Evolutionary conservation across 306 rosid species (phyloP), one percentile per base, ranked within the genome.

Genomic region (Hylodesmum podocarpum): DNA sequence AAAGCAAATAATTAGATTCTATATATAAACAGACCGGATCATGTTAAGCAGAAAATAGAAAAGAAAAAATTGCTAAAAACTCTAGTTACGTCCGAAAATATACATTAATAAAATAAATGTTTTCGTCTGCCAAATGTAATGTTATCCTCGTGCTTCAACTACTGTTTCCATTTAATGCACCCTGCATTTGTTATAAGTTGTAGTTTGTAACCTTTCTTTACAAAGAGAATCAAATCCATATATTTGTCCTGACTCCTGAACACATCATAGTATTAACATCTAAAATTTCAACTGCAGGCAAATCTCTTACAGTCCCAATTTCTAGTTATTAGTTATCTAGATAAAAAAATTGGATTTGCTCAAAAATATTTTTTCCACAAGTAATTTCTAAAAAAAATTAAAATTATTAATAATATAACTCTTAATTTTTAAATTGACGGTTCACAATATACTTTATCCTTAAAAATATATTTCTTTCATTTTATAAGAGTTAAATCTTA

Each of bases 141-240:
- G 2, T 47, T 8, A 51, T 18, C 62, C 37, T 47, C 67, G 80
- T 78, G 85, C 78, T 81, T 72, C 80, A 24, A 5, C 6, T 4
- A 69, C 81, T 33, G 10, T 64, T 25, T n/a, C 72, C 73, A 54
- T 43, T 82, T 54, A 86, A 86, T 82, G 87, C 75, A 39, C 49
- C 81, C 44, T 65, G 70, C 81, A 61, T 77, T 74, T 73, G 36
- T 74, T 39, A 57, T 55, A 25, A 3, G 58, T 53, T 72, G 77
- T 55, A 55, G 67, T 25, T 73, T 15, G 63, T 81, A 78, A 69
- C 54, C 9, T 12, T 53, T 47, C 34, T n/a, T 8, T 34, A 10
- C n/a, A 2, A 11, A 62, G 8, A 62, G 1, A 8, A 33, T 9
- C 14, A 31, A 34, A 18, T 10, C 14, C 33, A 33, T 62, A 34